Base-by-base conservation (phyloP, 345 rosid genomes). In the Draba incana region DNA sequence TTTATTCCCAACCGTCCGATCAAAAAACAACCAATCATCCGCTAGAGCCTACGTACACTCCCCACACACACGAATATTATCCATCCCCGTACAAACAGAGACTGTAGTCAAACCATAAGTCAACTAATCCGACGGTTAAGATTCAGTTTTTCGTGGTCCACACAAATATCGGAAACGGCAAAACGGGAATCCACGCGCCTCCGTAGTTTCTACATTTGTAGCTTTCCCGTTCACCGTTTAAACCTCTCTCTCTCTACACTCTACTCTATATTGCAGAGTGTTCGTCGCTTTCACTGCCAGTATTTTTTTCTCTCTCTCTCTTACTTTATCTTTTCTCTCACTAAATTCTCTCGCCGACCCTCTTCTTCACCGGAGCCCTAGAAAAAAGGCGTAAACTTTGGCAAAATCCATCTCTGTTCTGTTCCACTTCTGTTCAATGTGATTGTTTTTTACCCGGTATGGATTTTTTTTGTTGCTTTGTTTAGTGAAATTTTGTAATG, bases 281-380 rank as follows among this genome's bases (percentile, higher is more conserved):
- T 75, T 75, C 70, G 75, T 75, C 78, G 41, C 70, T 69, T 75
- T 69, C 78, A 62, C 45, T 75, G 68, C 64, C 78, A 68, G 69
- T 57, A 52, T 74, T 74, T 59, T 54, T n/a, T n/a, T 43, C 33
- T 20, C 30, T 43, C 58, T 44, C 1, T 6, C 11, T 20, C 35
- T n/a, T 4, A 37, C 27, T n/a, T 16, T 35, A 35, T 35, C 44
- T 11, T 33, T 38, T 41, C 53, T 20, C 54, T 58, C 67, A 20
- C 72, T 73, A 8, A 65, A 51, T 61, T 47, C 63, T 25, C 56
- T 68, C 74, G 63, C 69, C 57, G 62, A 59, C 68, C 67, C 1
- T 3, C 30, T 57, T 66, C 57, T 58, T 31, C 41, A 5, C 37
- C 37, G 37, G 37, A 75, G 68, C 78, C 78, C 78, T 75, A 75